A percentile compares a stretch with the other conserved stretches of the same genome.
These are phyloP conservation scores for Westerdykella ornata DNA, from an alignment of 2,329 filamentous ascomycete species.

Conservation along the genomic window DNA sequence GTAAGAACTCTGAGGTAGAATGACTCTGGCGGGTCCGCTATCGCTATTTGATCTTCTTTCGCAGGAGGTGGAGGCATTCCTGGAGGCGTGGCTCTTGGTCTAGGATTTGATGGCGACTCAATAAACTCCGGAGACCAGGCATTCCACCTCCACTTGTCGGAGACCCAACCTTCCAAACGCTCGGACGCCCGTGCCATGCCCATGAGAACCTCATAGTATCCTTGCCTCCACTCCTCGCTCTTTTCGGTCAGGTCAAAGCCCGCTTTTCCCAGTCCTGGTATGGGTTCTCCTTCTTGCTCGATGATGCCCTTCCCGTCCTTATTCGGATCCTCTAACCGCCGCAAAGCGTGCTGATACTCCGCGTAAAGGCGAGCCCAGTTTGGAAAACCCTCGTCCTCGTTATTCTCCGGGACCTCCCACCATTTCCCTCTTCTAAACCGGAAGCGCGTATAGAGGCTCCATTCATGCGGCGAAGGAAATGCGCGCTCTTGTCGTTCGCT, in stretches of 20 bases:
- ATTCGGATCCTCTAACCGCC: constrained; percentile 60
- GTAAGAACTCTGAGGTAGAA: constrained; percentile 79
- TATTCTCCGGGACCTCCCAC: constrained; percentile 47
- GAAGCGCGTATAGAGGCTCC: constrained; percentile 65
- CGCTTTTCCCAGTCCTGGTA: constrained; percentile 35
- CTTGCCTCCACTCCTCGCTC: constrained; percentile 75
- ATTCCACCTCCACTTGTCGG: constrained; percentile 55
- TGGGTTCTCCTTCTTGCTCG: constrained; percentile 50
- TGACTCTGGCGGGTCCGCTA: constrained; percentile 60
- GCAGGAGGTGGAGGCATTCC: constrained; percentile 58
- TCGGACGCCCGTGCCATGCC: constrained; percentile 69
- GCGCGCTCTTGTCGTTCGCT: constrained; percentile 69
- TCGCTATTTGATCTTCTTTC: constrained; percentile 67
- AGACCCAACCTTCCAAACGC: constrained; percentile 71
- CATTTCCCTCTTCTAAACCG: constrained; percentile 53
- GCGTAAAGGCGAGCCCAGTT: constrained; percentile 64
- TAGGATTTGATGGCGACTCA: constrained; percentile 75
- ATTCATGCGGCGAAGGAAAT: constrained; percentile 77
- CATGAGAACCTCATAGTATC: constrained; percentile 80
- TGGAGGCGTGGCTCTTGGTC: constrained; percentile 64
- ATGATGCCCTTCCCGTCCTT: constrained; percentile 61
- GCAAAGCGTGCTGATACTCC: constrained; percentile 54
- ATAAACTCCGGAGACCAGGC: constrained; percentile 68
- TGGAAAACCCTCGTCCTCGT: constrained; percentile 53
- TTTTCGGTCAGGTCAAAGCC: constrained; percentile 67